Evolutionary conservation across 2,329 filamentous ascomycete genomes (phyloP), one percentile per base, ranked within the genome.

Genomic region (Tolypocladium sp.): DNA sequence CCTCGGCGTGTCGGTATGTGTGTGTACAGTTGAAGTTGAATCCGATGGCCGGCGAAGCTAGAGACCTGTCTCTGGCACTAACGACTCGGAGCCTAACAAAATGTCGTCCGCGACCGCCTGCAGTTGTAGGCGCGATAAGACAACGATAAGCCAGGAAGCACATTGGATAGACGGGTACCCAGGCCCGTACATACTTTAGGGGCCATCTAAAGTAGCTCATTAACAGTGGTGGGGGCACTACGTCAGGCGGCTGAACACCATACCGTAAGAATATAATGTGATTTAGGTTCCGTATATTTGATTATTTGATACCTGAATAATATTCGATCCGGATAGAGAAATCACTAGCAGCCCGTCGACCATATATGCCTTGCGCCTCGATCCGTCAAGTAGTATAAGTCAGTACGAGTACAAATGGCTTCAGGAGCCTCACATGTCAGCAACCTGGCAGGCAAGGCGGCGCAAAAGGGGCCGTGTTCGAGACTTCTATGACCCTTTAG

Each of bases 1-100:
- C 66, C 70, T 72, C 70, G 60, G 52, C 63, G 61, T 56, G 58
- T 56, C 15, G 56, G 30, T 58, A 7, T 35, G 49, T 57, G 52
- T 27, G 20, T 17, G 27, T 15, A 35, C 49, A 53, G 58, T 55
- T 58, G 63, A 60, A 46, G 57, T 27, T 37, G 58, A 51, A 56
- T 58, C 51, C 42, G 57, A 22, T 37, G 37, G 51, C 40, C 62
- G 64, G 61, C 59, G 61, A 65, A 62, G 58, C 64, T 62, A 10
- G 13, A 30, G 27, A 7, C 13, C 46, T 8, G 46, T 25, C 15
- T 20, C 8, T 12, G 27, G 13, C 44, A 30, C 46, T 20, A 20
- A 20, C 17, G 27, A 7, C 42, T 6, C 22, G 22, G 42, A 46
- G 42, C 42, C 22, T 15, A 27, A n/a, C n/a, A 44, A 66, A 35